Evolutionary conservation across 495 filamentous ascomycete species (phyloP), one percentile per base, ranked within the genome.

Genomic region (Usnea hakonensis): DNA sequence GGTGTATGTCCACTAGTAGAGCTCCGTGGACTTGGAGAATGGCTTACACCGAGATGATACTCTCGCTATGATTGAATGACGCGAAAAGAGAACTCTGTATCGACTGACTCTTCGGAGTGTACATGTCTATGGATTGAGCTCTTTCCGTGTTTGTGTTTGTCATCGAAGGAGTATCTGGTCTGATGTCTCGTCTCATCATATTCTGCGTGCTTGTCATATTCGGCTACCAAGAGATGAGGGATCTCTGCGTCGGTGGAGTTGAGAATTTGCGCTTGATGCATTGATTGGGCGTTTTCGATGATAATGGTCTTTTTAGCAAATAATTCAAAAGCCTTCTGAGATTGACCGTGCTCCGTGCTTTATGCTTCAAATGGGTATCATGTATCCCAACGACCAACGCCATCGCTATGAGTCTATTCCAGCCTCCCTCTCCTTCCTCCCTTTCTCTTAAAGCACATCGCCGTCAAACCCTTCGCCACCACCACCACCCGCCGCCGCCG

Each of bases 331-430:
- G 36, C 28, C n/a, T 54, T 30, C 26, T 30, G n/a, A 21, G 23
- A 55, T 50, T 21, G 30, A 32, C n/a, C n/a, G n/a, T n/a, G n/a
- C n/a, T 40, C 19, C 32, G 26, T 21, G 11, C 4, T 38, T 40
- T 17, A 37, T 54, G 44, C 46, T 41, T 37, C 26, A 40, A 37
- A 33, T 37, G 64, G 64, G 60, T 66, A 66, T 66, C 64, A 54
- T 28, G 23, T 58, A n/a, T 35, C 7, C 21, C 28, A 16, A 13
- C 30, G 32, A 46, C 63, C 56, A 73, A 80, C 80, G 76, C 81
- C 81, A 60, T 71, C 77, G 81, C 81, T 81, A 82, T 83, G 79
- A 75, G 65, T 58, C 30, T 35, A 55, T 21, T 44, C n/a, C n/a
- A n/a, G n/a, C 21, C 36, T n/a, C 26, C 26, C 53, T 55, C 17